Conservation (phyloP, 2,329 filamentous ascomycete species). For the Aspergillus fumigatiaffinis region DNA sequence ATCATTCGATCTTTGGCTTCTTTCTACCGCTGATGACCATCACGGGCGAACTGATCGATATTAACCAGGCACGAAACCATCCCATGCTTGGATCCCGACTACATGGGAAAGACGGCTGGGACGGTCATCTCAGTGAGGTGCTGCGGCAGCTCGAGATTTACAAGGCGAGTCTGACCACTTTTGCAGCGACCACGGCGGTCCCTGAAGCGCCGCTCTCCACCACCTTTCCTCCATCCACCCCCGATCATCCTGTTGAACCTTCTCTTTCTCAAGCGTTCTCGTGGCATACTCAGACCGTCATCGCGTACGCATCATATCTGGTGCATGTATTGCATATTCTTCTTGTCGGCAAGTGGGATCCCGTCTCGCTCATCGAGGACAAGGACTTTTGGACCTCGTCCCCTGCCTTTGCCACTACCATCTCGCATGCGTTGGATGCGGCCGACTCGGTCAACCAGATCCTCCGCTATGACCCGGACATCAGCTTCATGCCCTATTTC, state of each 20-base stretch:
- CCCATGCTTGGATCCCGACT: slow-evolving; percentile 76
- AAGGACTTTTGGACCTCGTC: slow-evolving; percentile 93
- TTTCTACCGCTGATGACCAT: slow-evolving; percentile 95
- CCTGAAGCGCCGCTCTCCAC: slow-evolving; percentile 34
- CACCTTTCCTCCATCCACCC: slow-evolving; percentile 56
- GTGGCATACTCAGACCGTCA: slow-evolving; percentile 74
- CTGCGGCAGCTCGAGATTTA: slow-evolving; percentile 75
- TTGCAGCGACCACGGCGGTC: slow-evolving; percentile 24
- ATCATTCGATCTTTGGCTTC: slow-evolving; percentile 85
- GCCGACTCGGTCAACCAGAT: slow-evolving; percentile 85
- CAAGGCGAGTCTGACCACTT: slow-evolving; percentile 64
- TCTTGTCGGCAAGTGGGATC: slow-evolving; percentile 92
- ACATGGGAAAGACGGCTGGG: slow-evolving; percentile 71
- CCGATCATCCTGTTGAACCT: slow-evolving; percentile 52
- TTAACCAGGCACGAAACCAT: slow-evolving; percentile 85
- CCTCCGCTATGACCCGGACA: slow-evolving; percentile 81
- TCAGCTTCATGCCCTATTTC: slow-evolving; percentile 97
- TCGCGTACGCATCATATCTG: slow-evolving; percentile 85
- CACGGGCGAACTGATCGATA: slow-evolving; percentile 82
- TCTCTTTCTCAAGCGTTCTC: slow-evolving; percentile 31
- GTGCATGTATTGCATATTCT: slow-evolving; percentile 92
- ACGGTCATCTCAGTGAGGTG: slow-evolving; percentile 75
- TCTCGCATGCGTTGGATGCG: slow-evolving; percentile 80
- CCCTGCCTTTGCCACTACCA: slow-evolving; percentile 80
- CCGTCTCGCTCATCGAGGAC: slow-evolving; percentile 86